Base-by-base conservation (phyloP, 1,139 yeast genomes). In the Nakaseomyces nivariensis region DNA sequence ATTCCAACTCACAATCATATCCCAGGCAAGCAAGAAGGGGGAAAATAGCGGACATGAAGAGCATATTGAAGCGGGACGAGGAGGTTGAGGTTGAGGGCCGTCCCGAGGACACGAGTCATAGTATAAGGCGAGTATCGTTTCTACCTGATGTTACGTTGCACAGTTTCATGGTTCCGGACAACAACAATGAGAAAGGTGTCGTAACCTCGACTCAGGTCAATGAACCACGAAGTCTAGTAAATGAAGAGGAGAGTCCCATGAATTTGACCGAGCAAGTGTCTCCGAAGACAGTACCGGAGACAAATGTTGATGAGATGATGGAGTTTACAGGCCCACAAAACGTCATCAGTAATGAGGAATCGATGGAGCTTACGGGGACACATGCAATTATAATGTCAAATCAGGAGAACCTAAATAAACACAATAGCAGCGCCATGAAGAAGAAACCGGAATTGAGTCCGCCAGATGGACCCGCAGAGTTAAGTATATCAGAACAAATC, bases 91-190 rank as follows among this genome's bases (percentile, higher is more conserved):
- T 17, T 5, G 27, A 37, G n/a, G 4, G 26, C 8, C 25, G 26
- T 17, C 17, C 13, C n/a, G 42, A 26, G 27, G 31, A 25, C 9
- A 11, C 29, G 31, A n/a, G 11, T 6, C 22, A 11, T 6, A 11
- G 8, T 13, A 13, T 29, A 5, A 34, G 89, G 56, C 66, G 89
- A 37, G 89, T 83, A 0, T 81, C 87, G 1, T 83, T 83, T 69
- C 87, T 88, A 1, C 87, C 87, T 1, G 89, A 82, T 58, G 89
- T 82, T 0, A 82, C 88, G 0, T 67, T 83, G 37, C 88, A 82
- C 63, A 81, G 81, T 57, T 78, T 82, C 50, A 66, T 76, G 51
- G 69, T 76, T 5, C 76, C 78, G 1, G 61, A 55, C 6, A 10
- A 36, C 57, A 55, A 26, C 56, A 11, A n/a, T 6, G 58, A 32